Evolutionary conservation across 179 eudicot species (phyloP), one percentile per base, ranked within the genome.

Genomic region (Beta macrorhiza): DNA sequence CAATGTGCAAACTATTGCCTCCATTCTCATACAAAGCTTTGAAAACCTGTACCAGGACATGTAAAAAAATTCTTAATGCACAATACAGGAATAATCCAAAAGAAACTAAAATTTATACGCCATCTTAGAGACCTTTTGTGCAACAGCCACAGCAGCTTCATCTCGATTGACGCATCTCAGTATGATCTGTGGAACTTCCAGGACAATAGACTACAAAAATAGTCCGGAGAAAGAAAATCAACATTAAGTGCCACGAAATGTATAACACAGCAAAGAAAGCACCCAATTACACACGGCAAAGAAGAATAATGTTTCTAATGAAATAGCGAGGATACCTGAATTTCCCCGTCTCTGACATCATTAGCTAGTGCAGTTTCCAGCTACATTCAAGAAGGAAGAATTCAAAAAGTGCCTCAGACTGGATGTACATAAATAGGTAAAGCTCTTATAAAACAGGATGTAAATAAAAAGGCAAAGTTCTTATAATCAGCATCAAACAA

Each of bases 111-210:
- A 15, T 25, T 53, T 15, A 52, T 67, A 69, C 13, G 56, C 56
- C 61, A 62, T 76, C 56, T 37, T 37, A 29, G 13, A 32, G 57
- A 94, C 99, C 97, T 93, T 97, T 79, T 94, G 97, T 61, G 99
- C 93, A 52, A 97, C 92, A 76, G 99, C 97, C 82, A 91, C 83
- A 67, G 97, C 97, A 83, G 92, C 97, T 82, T 97, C 98, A 86
- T 97, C 98, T 82, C 97, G 97, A 83, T 88, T 90, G 22, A 86
- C 85, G 86, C 95, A 93, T 88, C 87, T 91, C 45, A 92, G 83
- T 72, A 97, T 87, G 76, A 95, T 89, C 82, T 87, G 93, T 14
- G 92, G 95, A 84, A 97, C 90, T 82, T 97, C 99, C 53, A 81
- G 84, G 89, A 93, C 78, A 71, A 91, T 76, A 49, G 89, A 84